Conservation (phyloP, 129 eudicot genomes). For the Artemisia argyi region DNA sequence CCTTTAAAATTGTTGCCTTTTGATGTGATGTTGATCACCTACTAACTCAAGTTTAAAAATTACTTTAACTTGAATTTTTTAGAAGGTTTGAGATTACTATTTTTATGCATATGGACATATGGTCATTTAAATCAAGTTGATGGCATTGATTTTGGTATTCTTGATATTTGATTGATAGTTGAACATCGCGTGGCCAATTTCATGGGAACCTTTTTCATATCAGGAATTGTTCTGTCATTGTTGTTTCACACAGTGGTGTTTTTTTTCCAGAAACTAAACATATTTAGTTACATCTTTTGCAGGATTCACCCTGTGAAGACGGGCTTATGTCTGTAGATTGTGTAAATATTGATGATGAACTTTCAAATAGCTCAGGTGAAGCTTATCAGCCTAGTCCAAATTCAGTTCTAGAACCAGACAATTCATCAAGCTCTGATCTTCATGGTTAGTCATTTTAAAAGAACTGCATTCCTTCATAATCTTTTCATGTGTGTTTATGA, state of each 20-base stretch:
- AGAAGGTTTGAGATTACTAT: too few relatives aligned
- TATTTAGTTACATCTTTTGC: slow-evolving; percentile 18
- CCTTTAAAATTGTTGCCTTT: too few relatives aligned
- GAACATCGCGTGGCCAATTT: too few relatives aligned
- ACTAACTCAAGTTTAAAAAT: too few relatives aligned
- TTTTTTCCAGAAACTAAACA: background rate
- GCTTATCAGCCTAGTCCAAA: slow-evolving; percentile 57
- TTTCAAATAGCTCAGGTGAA: slow-evolving; percentile 33
- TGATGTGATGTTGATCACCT: too few relatives aligned
- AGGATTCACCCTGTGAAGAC: slow-evolving; percentile 39
- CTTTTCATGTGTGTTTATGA: background rate
- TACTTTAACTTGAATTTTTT: too few relatives aligned
- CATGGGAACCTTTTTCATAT: too few relatives aligned
- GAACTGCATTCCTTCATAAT: background rate
- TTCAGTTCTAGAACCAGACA: slow-evolving; percentile 63
- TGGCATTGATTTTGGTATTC: too few relatives aligned
- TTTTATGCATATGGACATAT: too few relatives aligned
- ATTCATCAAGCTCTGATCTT: slow-evolving; percentile 38
- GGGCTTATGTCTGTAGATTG: slow-evolving; percentile 25
- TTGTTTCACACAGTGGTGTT: background rate
- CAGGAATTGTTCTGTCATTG: background rate
- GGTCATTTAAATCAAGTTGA: too few relatives aligned
- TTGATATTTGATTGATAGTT: too few relatives aligned
- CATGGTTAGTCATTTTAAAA: slow-evolving; percentile 33
- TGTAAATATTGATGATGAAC: slow-evolving; percentile 22